Percentiles rank a stretch among this genome's conserved stretches.
phyloP scores from a whole-genome alignment of 2,329 filamentous ascomycete genomes.

The Canariomyces notabilis region DNA sequence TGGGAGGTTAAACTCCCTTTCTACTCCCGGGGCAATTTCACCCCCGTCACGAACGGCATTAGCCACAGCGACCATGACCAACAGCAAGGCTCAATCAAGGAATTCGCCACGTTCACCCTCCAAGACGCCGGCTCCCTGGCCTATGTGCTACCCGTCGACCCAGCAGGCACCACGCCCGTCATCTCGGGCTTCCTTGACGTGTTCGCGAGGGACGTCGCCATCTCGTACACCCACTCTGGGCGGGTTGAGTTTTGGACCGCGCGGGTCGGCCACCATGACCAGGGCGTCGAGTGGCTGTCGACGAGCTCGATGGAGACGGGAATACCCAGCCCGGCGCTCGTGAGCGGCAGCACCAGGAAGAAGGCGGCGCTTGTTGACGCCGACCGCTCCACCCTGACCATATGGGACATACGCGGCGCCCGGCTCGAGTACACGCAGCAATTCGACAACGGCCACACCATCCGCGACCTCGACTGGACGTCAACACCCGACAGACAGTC shows the following conservation, averaged over 20 bases:
- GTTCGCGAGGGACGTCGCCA: conserved; percentile 78
- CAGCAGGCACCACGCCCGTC: conserved; percentile 67
- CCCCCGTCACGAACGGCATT: conserved; percentile 7
- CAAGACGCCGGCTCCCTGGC: conserved; percentile 54
- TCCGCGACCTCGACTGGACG: conserved; percentile 89
- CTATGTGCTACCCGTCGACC: conserved; percentile 76
- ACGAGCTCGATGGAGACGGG: conserved; percentile 79
- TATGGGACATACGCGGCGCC: conserved; percentile 82
- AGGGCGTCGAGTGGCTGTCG: conserved; percentile 70
- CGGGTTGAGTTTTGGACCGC: conserved; percentile 82
- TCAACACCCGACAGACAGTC: conserved; percentile 85
- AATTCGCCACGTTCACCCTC: conserved; percentile 69
- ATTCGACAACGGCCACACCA: conserved; percentile 66
- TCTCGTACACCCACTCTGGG: conserved; percentile 75
- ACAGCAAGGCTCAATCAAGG: conserved; percentile 42
- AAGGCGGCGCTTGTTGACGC: conserved; percentile 80
- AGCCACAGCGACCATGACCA: conserved; percentile 22
- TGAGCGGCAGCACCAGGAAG: conserved; percentile 79
- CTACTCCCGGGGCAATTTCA: conserved; percentile 27
- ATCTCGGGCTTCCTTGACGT: conserved; percentile 77
- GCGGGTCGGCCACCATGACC: conserved; percentile 56
- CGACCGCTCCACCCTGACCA: conserved; percentile 68
- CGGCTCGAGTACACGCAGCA: conserved; percentile 76
- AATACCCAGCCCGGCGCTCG: conserved; percentile 65
- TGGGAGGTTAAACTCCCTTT: conserved; percentile 69